These are phyloP conservation scores for Syzygium aqueum DNA, from an alignment of 345 rosid genomes.

Conservation along the genomic window DNA sequence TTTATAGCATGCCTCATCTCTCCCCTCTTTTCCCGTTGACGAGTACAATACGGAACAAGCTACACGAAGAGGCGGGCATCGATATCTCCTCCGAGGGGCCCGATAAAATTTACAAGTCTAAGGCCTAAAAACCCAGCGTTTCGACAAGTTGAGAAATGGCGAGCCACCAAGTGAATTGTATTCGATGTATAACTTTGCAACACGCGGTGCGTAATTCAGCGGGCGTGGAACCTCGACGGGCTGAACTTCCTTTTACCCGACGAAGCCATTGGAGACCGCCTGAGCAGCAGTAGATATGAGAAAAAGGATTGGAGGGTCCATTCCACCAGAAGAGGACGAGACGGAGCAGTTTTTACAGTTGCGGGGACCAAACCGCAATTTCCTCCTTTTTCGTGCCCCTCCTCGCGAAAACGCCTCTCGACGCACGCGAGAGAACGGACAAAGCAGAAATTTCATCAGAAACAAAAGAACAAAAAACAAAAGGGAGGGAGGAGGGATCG, in stretches of 20 bases:
- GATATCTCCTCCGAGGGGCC: fast-evolving
- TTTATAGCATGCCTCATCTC: not conserved
- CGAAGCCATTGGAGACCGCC: not conserved
- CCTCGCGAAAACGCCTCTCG: no score
- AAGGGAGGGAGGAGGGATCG: not conserved
- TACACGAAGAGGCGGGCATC: fast-evolving
- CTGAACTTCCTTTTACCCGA: not conserved
- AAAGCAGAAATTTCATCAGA: not conserved
- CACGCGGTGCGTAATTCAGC: fast-evolving
- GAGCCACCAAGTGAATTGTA: fast-evolving
- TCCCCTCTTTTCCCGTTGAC: fast-evolving
- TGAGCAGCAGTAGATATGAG: no score
- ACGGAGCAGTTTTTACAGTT: not conserved
- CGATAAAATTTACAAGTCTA: fast-evolving
- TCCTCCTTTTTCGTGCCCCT: not conserved
- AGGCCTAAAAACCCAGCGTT: not conserved
- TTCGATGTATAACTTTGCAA: fast-evolving
- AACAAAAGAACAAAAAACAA: not conserved
- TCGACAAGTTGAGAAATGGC: fast-evolving
- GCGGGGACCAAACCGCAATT: not conserved
- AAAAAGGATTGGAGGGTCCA: not conserved
- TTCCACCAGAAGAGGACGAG: not conserved
- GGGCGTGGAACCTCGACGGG: fast-evolving
- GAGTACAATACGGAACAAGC: fast-evolving
- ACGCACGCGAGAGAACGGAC: not conserved